Evolutionary conservation across 148 eudicot species (phyloP), one percentile per base, ranked within the genome.

Genomic region (Fagopyrum homotropicum): DNA sequence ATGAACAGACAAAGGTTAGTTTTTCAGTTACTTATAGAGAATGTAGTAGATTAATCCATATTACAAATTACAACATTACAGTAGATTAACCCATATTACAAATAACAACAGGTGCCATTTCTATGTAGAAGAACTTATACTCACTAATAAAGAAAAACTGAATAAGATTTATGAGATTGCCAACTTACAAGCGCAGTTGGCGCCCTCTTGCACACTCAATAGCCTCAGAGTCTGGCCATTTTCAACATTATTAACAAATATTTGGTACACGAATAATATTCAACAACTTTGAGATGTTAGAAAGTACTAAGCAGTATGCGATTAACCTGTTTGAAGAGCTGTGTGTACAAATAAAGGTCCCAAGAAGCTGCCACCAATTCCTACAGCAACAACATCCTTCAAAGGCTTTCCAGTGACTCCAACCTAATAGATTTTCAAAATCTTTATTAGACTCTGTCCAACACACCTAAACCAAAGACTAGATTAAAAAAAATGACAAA

Each of bases 301-400:
- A 26, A 66, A 66, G 71, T 66, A 45, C 16, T 0, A 43, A 50
- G 48, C 15, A 46, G 45, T 49, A 77, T 48, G 48, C 19, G 7
- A 72, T 19, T 71, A 75, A 95, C 99, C 99, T 89, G 99, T 92
- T 84, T 95, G 98, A 77, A 95, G 98, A 83, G 99, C 98, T 52
- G 97, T 90, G 83, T 95, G 98, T 79, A 95, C 99, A 86, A 95
- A 95, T 73, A 92, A 84, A 57, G 99, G 99, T 72, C 99, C 99
- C 81, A 95, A 82, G 84, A 90, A 95, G 82, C 99, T 95, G 72
- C 99, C 99, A 45, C 99, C 99, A 77, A 95, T 95, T 50, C 99
- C 99, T 57, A 95, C 70, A 3, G 99, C 92, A 61, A 95, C 74
- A 51, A 95, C 98, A 83, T 95, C 82, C 76, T 76, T 87, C 87